Conservation (phyloP, 352 stramenopile species). For the Peronosclerospora sorghi region DNA sequence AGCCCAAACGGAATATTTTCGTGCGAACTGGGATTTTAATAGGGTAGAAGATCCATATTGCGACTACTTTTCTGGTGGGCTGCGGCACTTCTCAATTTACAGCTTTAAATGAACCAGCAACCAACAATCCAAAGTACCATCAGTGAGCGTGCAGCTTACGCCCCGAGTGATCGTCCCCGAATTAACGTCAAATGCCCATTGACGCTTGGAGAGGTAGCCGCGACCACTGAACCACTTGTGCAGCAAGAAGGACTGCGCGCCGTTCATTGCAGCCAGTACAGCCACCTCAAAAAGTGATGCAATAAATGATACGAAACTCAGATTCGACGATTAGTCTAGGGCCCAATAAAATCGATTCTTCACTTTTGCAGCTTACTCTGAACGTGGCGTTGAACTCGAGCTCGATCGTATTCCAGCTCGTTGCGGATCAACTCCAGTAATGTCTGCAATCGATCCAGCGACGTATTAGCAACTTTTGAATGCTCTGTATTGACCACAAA, state of each 20-base stretch:
- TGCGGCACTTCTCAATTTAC: not conserved
- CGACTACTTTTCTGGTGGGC: constrained; percentile 5
- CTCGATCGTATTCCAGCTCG: constrained; percentile 71
- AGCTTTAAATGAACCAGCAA: constrained; percentile 1
- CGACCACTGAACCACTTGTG: constrained; percentile 82
- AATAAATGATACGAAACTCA: constrained; percentile 67
- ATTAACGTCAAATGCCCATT: too few relatives aligned
- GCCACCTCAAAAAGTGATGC: constrained; percentile 61
- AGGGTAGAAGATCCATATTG: constrained; percentile 13
- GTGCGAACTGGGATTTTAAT: constrained; percentile 1
- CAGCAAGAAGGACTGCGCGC: constrained; percentile 58
- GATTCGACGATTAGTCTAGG: constrained; percentile 1
- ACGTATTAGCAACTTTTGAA: constrained; percentile 52
- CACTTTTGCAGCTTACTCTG: constrained; percentile 35
- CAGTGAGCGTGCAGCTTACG: constrained; percentile 16
- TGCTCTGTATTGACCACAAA: constrained; percentile 32
- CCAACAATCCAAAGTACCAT: constrained; percentile 1
- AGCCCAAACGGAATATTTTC: too few relatives aligned
- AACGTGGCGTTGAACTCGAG: constrained; percentile 53
- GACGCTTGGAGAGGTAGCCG: constrained; percentile 51
- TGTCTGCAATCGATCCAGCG: constrained; percentile 44
- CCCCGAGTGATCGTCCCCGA: too few relatives aligned
- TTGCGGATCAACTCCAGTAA: constrained; percentile 62
- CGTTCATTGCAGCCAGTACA: constrained; percentile 60
- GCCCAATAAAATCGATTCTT: not conserved